Evolutionary conservation across 176 grass and related monocot genomes (phyloP), one percentile per base, ranked within the genome.

Genomic region (Avena eriantha): DNA sequence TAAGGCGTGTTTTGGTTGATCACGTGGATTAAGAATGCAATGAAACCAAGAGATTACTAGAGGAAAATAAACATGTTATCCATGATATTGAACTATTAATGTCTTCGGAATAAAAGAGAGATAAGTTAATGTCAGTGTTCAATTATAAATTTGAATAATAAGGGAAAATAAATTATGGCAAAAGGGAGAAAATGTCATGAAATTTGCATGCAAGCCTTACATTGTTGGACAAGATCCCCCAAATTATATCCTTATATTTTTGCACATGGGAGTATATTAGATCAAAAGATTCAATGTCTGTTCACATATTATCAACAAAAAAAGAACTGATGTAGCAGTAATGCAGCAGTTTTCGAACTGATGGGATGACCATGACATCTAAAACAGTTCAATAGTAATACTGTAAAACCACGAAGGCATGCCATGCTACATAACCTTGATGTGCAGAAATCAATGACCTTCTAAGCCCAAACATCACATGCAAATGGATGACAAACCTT

Each of bases 401-500:
- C 10, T 85, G 59, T 41, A 49, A 53, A 58, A 87, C 31, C 35
- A 60, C 8, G 51, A 83, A 83, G 29, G 19, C 24, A 80, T 73
- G 76, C 24, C 48, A 70, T 74, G 69, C 36, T 60, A 78, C 10
- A 59, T 0, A 80, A 84, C 9, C 73, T 47, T 73, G 31, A 79
- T n/a, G 23, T 23, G n/a, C 35, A 83, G 46, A 16, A 87, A 87
- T 39, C 8, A 79, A 84, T 43, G 33, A 54, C 12, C 12, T 76
- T 76, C 57, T 15, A 80, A 80, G 66, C 10, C 83, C 65, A 70
- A 64, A 46, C 57, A 73, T 67, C 56, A 58, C 47, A 43, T 89
- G 58, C 43, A 87, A 84, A 86, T 51, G 24, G 17, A 80, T 71
- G 74, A 59, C 78, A 84, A 66, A 99, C 97, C 93, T 96, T 99